A percentile compares a stretch with the other conserved stretches of the same genome.
Evolutionary conservation across 441 rosid genomes (phyloP).

Genomic region (Lepidium campestre): DNA sequence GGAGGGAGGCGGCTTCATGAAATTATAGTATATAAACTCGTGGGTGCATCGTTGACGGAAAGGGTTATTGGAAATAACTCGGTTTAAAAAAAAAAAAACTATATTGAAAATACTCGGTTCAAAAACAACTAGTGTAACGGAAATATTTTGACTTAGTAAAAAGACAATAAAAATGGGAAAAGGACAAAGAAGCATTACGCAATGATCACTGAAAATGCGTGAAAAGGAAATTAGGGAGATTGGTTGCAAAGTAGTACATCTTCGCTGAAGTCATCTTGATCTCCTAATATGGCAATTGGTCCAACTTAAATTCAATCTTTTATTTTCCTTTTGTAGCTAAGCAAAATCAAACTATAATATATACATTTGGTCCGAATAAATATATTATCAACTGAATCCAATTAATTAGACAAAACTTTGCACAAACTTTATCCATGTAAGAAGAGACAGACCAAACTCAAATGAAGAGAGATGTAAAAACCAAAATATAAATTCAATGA

Average conservation of each 20-base stretch:
- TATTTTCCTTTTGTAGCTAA: neutral
- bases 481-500: too few relatives aligned
- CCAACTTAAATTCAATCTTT: neutral
- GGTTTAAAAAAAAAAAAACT: too few relatives aligned
- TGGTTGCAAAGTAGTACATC: constrained; percentile 14
- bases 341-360: neutral
- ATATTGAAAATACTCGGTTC: too few relatives aligned
- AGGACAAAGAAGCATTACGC: constrained; percentile 10
- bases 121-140: neutral
- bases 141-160: neutral
- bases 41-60: too few relatives aligned
- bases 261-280: constrained; percentile 2
- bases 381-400: too few relatives aligned
- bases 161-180: neutral
- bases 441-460: too few relatives aligned
- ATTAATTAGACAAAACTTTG: too few relatives aligned
- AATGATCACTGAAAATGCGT: constrained; percentile 18
- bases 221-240: constrained; percentile 15
- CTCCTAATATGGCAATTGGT: constrained; percentile 3
- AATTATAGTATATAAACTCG: too few relatives aligned
- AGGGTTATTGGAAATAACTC: too few relatives aligned
- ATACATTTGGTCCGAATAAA: neutral
- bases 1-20: too few relatives aligned
- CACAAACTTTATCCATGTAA: too few relatives aligned
- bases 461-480: too few relatives aligned